Evolutionary conservation across 208 protist genomes (phyloP).

Genomic region (Trypanosoma conorhini): DNA sequence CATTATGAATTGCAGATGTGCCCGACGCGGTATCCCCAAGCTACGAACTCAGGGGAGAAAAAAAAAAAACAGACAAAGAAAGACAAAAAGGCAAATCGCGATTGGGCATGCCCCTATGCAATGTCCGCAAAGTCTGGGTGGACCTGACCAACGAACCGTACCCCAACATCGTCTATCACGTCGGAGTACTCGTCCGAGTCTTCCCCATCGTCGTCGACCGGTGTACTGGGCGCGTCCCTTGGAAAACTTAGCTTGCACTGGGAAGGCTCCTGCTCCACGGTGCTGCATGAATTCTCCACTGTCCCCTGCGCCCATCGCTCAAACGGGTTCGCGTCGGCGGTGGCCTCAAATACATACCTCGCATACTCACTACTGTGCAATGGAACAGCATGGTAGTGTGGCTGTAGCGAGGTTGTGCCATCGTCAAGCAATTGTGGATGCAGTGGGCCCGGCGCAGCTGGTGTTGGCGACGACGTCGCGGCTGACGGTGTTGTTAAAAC

Average conservation of each 20-base stretch:
- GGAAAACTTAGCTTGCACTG: not conserved
- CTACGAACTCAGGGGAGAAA: conserved; percentile 5
- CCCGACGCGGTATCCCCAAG: not conserved
- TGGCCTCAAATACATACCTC: conserved; percentile 77
- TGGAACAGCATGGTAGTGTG: conserved; percentile 53
- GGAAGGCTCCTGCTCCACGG: not conserved
- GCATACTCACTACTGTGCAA: conserved; percentile 67
- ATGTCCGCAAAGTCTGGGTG: conserved; percentile 47
- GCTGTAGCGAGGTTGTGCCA: conserved; percentile 46
- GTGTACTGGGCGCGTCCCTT: not conserved
- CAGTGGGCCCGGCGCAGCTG: conserved; percentile 3
- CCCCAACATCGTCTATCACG: conserved; percentile 79
- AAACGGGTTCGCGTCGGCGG: conserved; percentile 83
- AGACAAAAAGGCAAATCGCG: no score
- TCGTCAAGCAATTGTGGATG: conserved; percentile 19
- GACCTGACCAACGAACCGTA: conserved; percentile 40
- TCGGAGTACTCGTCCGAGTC: conserved; percentile 28
- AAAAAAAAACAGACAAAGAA: conserved; percentile 28
- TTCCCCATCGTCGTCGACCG: not conserved
- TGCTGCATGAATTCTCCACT: not conserved
- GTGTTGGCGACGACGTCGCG: not conserved
- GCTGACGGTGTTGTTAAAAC: not conserved
- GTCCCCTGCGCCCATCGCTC: conserved; percentile 39
- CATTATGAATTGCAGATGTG: not conserved
- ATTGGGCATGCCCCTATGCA: conserved; percentile 11